phyloP scores from a whole-genome alignment of 2,329 filamentous ascomycete genomes.

The Fusarium globosum region DNA sequence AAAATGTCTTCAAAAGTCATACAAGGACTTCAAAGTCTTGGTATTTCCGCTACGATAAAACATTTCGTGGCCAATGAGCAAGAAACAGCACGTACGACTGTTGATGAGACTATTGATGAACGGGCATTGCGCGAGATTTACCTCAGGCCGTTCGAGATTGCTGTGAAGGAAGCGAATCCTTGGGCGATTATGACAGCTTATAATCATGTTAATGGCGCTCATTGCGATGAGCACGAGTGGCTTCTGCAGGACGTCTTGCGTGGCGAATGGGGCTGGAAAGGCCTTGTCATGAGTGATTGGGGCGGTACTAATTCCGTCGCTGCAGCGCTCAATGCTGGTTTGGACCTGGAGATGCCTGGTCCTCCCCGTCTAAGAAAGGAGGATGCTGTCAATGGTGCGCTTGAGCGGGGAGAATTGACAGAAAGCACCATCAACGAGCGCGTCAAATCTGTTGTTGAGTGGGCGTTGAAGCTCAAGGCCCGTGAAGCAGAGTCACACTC shows the following conservation, averaged over 20 bases:
- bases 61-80: constrained; percentile 60
- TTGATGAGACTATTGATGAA: constrained; percentile 47
- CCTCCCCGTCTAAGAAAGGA: constrained; percentile 46
- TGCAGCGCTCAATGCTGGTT: constrained; percentile 46
- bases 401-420: constrained; percentile 32
- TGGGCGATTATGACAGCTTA: constrained; percentile 61
- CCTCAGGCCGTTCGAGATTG: constrained; percentile 58
- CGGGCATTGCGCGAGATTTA: constrained; percentile 54
- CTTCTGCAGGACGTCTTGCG: constrained; percentile 54
- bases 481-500: constrained; percentile 24
- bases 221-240: constrained; percentile 55
- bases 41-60: constrained; percentile 58
- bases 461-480: constrained; percentile 43
- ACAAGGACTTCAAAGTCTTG: constrained; percentile 56
- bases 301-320: constrained; percentile 51
- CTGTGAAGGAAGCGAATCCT: constrained; percentile 54
- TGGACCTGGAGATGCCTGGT: constrained; percentile 53
- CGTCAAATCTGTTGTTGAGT: constrained; percentile 47
- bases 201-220: constrained; percentile 58
- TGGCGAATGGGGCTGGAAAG: constrained; percentile 58
- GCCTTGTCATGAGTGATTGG: constrained; percentile 62
- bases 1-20: constrained; percentile 57
- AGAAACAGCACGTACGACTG: constrained; percentile 46
- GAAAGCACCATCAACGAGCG: constrained; percentile 43
- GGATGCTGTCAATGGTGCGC: constrained; percentile 36